Base-by-base conservation (phyloP, 768 basidiomycete genomes). In the Agaricus subrufescens region DNA sequence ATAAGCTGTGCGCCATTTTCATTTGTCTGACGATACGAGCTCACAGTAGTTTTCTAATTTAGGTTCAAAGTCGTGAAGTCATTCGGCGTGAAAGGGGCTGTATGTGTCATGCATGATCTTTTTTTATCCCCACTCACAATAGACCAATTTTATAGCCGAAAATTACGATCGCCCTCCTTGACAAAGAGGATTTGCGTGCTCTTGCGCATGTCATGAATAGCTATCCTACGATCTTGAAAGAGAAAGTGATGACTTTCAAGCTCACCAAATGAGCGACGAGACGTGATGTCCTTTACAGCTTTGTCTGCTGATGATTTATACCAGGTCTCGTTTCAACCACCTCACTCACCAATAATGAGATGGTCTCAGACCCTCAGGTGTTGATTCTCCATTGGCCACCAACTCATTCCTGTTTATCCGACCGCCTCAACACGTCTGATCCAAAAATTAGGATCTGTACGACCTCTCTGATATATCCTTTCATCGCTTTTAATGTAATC, bases 141-240 rank as follows among this genome's bases (percentile, higher is more conserved):
- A 10, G 31, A 27, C 54, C 23, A 25, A 40, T 44, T 43, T 38
- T 56, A 14, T 62, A 90, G 84, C 89, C 91, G 49, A 94, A 94
- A 67, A 73, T 92, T 59, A 94, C 93, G 1, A 91, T 97, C 62
- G 73, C 80, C 4, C 78, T 94, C 8, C 73, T 96, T 58, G 91
- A 95, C 64, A 79, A 86, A 62, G 94, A 94, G 57, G 93, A 96
- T 64, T 78, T 95, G 25, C 82, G 87, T 43, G 76, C 91, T 4
- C 79, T 95, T 46, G 87, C 90, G 5, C 90, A 92, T 67, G 78
- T 95, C 43, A 86, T 91, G 85, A 89, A 92, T 68, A 89, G 89
- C 66, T 94, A 91, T 68, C 88, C 90, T 10, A 71, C 82, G 7
- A 80, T 93, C 2, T 75, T 94, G 57, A 93, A 89, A 72, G 89